Conservation (phyloP, 306 rosid species). For the Trifolium fragiferum region DNA sequence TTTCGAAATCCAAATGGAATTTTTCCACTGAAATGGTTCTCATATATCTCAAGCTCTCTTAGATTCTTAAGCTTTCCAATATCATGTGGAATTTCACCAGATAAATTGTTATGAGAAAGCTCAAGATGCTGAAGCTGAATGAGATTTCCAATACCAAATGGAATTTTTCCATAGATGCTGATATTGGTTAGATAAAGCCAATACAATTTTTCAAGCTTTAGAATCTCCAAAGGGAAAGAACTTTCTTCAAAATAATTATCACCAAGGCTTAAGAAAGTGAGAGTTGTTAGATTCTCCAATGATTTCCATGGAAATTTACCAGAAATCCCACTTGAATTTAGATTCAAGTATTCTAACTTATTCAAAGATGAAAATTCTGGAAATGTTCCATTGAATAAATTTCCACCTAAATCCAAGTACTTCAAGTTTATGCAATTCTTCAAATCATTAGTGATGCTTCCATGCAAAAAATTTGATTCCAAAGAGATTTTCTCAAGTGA, state of each 20-base stretch:
- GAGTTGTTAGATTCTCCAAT: constrained; percentile 58
- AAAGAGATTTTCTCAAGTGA: constrained; percentile 60
- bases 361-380: constrained; percentile 71
- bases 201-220: constrained; percentile 64
- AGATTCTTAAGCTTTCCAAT: constrained; percentile 63
- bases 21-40: constrained; percentile 59
- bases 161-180: constrained; percentile 67
- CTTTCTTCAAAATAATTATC: constrained; percentile 56
- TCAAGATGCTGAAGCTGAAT: constrained; percentile 67
- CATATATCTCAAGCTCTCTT: constrained; percentile 66
- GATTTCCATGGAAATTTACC: constrained; percentile 91
- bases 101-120: constrained; percentile 61
- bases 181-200: constrained; percentile 83
- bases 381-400: constrained; percentile 60
- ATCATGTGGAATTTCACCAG: constrained; percentile 70
- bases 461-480: constrained; percentile 55
- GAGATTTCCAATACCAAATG: constrained; percentile 71
- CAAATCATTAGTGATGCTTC: constrained; percentile 56
- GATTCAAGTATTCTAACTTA: constrained; percentile 54
- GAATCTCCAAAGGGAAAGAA: constrained; percentile 63
- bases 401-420: constrained; percentile 69
- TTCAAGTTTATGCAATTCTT: constrained; percentile 63
- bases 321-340: constrained; percentile 66
- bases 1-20: constrained; percentile 71
- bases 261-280: constrained; percentile 76